Conservation (phyloP, 805 yeast genomes). For the Saccharomycopsis malanga region DNA sequence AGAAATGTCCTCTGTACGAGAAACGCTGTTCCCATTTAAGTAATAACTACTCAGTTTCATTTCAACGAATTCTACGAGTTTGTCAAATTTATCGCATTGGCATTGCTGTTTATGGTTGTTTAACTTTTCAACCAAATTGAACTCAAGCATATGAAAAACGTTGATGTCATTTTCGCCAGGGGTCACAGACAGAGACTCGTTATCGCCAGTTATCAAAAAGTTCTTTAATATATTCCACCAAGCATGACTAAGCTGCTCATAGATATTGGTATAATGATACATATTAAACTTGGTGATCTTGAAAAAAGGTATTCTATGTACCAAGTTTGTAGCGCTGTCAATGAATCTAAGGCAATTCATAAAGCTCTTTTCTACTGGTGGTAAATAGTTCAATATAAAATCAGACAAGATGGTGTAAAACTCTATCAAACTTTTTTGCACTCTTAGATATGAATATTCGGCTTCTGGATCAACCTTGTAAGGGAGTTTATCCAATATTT, state of each 20-base stretch:
- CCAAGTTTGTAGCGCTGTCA: constrained; percentile 50
- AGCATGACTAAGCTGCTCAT: constrained; percentile 15
- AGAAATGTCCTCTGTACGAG: neutral
- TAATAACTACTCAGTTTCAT: constrained; percentile 8
- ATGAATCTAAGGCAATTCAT: constrained; percentile 53
- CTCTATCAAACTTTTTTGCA: constrained; percentile 59
- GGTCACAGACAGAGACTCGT: neutral
- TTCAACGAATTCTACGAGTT: constrained; percentile 12
- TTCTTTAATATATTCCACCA: constrained; percentile 17
- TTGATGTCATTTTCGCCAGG: constrained; percentile 13
- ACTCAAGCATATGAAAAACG: constrained; percentile 18
- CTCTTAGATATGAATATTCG: constrained; percentile 72
- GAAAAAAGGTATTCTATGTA: constrained; percentile 64
- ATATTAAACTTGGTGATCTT: constrained; percentile 26
- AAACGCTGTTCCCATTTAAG: neutral
- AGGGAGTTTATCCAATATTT: constrained; percentile 50
- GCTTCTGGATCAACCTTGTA: constrained; percentile 65
- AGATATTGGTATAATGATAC: constrained; percentile 20
- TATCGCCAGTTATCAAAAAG: neutral
- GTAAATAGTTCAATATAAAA: constrained; percentile 62
- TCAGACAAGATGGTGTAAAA: constrained; percentile 68
- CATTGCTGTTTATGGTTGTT: constrained; percentile 5
- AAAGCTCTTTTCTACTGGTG: constrained; percentile 57
- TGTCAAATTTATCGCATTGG: constrained; percentile 17
- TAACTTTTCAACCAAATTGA: constrained; percentile 7